phyloP scores from a whole-genome alignment of 2,329 filamentous ascomycete genomes.

The Alternaria burnsii region DNA sequence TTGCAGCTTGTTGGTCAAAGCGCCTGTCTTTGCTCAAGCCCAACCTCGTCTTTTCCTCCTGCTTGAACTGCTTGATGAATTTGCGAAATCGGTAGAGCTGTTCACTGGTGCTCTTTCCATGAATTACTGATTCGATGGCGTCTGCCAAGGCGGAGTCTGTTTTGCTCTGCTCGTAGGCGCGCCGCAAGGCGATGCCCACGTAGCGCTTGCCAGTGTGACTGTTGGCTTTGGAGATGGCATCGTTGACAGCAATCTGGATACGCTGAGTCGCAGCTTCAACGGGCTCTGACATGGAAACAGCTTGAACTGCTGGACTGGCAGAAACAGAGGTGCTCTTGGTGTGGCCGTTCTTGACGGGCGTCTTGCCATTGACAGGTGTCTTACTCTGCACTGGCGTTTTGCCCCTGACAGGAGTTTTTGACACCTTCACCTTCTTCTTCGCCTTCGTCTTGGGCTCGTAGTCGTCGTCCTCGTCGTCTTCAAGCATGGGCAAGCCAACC shows the following conservation, averaged over 20 bases:
- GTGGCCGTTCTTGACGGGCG: slow-evolving; percentile 39
- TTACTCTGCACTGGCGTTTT: slow-evolving; percentile 46
- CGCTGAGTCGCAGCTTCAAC: slow-evolving; percentile 32
- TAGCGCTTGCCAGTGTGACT: slow-evolving; percentile 39
- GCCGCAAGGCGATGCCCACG: slow-evolving; percentile 51
- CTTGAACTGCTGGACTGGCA: slow-evolving; percentile 29
- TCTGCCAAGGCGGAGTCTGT: slow-evolving; percentile 47
- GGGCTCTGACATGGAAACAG: slow-evolving; percentile 20
- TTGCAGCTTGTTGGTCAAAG: slow-evolving; percentile 27
- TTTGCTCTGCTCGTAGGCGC: slow-evolving; percentile 54
- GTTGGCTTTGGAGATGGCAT: slow-evolving; percentile 54
- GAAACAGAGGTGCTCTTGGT: slow-evolving; percentile 27
- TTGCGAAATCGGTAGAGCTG: slow-evolving; percentile 55
- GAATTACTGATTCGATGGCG: slow-evolving; percentile 55
- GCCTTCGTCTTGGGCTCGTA: slow-evolving; percentile 50
- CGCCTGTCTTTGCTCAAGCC: slow-evolving; percentile 26
- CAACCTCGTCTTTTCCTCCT: slow-evolving; percentile 35
- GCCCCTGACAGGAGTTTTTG: slow-evolving; percentile 49
- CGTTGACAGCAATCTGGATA: slow-evolving; percentile 51
- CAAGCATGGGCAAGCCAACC: slow-evolving; percentile 39
- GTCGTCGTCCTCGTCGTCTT: slow-evolving; percentile 59
- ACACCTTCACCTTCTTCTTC: slow-evolving; percentile 44
- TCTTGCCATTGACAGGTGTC: slow-evolving; percentile 38
- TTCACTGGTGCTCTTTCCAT: slow-evolving; percentile 49
- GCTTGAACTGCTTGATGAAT: slow-evolving; percentile 54